Conservation (phyloP, 495 filamentous ascomycete species). For the Penicillium canescens region DNA sequence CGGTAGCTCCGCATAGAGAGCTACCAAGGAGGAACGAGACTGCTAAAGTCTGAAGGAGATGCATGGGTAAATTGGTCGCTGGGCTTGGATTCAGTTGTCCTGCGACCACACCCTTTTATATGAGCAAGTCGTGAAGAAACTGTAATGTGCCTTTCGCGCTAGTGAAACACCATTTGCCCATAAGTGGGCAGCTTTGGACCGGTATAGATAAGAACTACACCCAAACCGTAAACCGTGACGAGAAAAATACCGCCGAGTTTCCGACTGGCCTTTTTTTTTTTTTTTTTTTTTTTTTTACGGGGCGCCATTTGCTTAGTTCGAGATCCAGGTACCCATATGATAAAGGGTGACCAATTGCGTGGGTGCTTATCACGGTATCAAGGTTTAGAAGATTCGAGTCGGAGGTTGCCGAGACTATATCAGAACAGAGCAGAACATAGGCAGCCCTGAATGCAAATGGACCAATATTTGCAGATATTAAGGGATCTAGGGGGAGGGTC, state of each 20-base stretch:
- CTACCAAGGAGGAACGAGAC: constrained; percentile 20
- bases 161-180: background rate
- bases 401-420: background rate
- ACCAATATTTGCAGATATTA: too few relatives aligned
- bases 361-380: background rate
- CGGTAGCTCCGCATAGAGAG: constrained; percentile 8
- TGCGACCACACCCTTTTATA: background rate
- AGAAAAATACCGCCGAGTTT: background rate
- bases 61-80: constrained; percentile 8
- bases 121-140: background rate
- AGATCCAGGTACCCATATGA: background rate
- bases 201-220: background rate
- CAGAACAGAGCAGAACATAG: background rate
- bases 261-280: too few relatives aligned
- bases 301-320: background rate
- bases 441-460: too few relatives aligned
- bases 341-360: background rate
- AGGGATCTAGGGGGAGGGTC: background rate
- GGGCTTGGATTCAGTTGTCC: background rate
- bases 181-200: background rate
- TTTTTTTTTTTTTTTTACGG: too few relatives aligned
- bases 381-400: too few relatives aligned
- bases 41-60: constrained; percentile 8
- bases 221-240: background rate
- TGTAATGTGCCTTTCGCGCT: background rate